Evolutionary conservation across 2,329 filamentous ascomycete genomes (phyloP).

Genomic region (Thyridium curvatum): DNA sequence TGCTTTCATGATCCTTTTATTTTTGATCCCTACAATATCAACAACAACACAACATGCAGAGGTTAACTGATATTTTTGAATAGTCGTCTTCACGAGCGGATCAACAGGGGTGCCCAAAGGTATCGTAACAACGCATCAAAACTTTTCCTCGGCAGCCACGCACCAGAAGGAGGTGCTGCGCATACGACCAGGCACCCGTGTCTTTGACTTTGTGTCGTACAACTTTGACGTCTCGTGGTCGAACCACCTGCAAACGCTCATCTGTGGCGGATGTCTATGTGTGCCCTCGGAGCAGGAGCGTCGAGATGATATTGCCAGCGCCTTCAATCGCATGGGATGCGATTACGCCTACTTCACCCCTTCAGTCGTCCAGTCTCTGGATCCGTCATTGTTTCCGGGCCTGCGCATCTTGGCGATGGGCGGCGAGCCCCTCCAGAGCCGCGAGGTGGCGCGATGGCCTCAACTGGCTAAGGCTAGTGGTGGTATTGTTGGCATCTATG

Average conservation of each 20-base stretch:
- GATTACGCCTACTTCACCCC: too few relatives aligned
- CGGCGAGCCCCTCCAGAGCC: too few relatives aligned
- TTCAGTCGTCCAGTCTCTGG: too few relatives aligned
- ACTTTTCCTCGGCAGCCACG: constrained; percentile 8
- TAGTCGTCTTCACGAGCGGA: constrained; percentile 25
- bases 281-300: background rate
- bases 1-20: too few relatives aligned
- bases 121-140: constrained; percentile 22
- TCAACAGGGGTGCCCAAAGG: constrained; percentile 33
- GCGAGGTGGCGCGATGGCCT: too few relatives aligned
- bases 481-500: too few relatives aligned
- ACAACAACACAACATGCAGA: too few relatives aligned
- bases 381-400: too few relatives aligned
- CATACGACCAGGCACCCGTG: background rate
- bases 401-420: too few relatives aligned
- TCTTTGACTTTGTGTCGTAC: constrained; percentile 1
- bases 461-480: too few relatives aligned
- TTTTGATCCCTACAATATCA: too few relatives aligned
- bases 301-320: background rate
- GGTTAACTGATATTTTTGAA: too few relatives aligned
- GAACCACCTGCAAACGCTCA: background rate
- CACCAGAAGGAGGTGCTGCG: background rate
- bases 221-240: background rate
- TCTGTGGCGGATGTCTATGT: background rate
- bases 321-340: background rate